Base-by-base conservation (phyloP, 352 stramenopile genomes). In the Phytopythium aichiense region DNA sequence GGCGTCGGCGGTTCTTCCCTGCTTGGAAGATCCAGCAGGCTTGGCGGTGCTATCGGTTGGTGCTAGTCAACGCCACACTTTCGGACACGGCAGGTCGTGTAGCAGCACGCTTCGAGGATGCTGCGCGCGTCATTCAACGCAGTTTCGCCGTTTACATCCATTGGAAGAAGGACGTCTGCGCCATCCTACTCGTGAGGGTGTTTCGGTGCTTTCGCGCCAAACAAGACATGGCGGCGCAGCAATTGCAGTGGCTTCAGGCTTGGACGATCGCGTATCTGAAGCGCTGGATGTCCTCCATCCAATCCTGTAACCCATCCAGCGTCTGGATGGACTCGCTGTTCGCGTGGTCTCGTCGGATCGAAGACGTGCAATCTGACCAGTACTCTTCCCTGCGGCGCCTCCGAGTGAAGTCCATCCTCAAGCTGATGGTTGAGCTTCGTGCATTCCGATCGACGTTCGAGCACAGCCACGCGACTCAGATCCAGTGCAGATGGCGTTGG, bases 1-100 rank as follows among this genome's bases (percentile, higher is more conserved):
- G n/a, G 2, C 64, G 60, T 12, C 66, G 71, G n/a, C 28, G 63
- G 28, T 76, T 57, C 43, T 45, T 72, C 12, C 69, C 69, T 37
- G 69, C 48, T 7, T 62, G 16, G 25, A 43, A 16, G 1, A 68
- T 78, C 40, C 64, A 78, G 56, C 61, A 31, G 25, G 55, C 56
- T 6, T 83, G 73, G 73, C 56, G 18, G 20, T 1, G 1, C 2
- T 76, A 72, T 58, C 64, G 61, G 7, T 13, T 33, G 0, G 9
- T 13, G 13, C 25, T 62, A 23, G 12, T 81, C 22, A 16, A 12
- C 6, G 7, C 23, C 5, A 15, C 66, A 9, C n/a, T 71, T 6
- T 45, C 53, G 4, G 38, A 28, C 6, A 30, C 67, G 4, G 58
- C 71, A 18, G 43, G n/a, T 33, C 40, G 6, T 30, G 74, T 67